Base-by-base conservation (phyloP, 495 filamentous ascomycete genomes). In the Thozetella sp. region DNA sequence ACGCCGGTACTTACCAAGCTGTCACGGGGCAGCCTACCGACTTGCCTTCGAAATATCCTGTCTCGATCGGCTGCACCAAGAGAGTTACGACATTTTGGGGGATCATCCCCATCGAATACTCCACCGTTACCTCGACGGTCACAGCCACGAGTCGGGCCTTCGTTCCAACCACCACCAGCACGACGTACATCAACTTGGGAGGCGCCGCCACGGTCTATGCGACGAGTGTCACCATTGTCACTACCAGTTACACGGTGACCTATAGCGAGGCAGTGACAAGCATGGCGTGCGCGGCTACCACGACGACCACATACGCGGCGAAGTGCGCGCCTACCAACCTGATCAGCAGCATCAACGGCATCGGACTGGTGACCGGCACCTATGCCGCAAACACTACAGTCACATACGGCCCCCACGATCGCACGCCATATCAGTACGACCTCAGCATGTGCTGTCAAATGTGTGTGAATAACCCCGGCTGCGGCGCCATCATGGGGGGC, bases 401-500 rank as follows among this genome's bases (percentile, higher is more conserved):
- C 1, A 54, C 64, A 2, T 66, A 68, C 55, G 25, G 64, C 4
- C 51, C 26, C 13, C 54, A 66, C 22, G 60, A 59, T 15, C 48
- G n/a, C 10, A 3, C 4, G 43, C 43, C 43, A n/a, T 48, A 48
- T 4, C 65, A 54, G 46, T 24, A 62, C 3, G 63, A 70, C 20
- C 52, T 57, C 2, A 63, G 61, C 43, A 9, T 19, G 3, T 68
- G 68, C 53, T 70, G 68, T 53, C 65, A 70, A 57, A 22, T 65
- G 12, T 70, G 68, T 37, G 50, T 63, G 77, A 73, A 88, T 76
- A 69, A 83, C 72, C 64, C 80, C 71, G 72, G 82, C 72, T 76
- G 84, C 78, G 64, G 81, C 74, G 72, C 79, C 72, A 67, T 84
- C 68, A 80, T 86, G 83, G 61, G 81, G 74, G 76, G 84, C 78